A percentile compares a stretch with the other conserved stretches of the same genome.
Conservation (phyloP, 352 stramenopile genomes). For the Globisporangium paroecandrum region DNA sequence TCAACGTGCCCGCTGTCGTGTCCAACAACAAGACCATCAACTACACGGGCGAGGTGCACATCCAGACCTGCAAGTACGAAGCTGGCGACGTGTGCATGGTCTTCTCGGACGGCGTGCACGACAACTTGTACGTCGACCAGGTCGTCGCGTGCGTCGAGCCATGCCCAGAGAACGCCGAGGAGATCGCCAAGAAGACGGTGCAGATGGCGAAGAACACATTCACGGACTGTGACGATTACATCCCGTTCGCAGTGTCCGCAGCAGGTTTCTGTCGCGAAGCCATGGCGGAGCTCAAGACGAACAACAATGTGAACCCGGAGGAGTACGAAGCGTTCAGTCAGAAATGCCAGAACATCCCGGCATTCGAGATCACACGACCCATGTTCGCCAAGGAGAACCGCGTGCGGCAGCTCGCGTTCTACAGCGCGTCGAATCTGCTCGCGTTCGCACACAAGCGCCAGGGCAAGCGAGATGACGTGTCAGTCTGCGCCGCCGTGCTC, state of each 20-base stretch:
- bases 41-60: slow-evolving; percentile 63
- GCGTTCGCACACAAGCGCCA: slow-evolving; percentile 87
- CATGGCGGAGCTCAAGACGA: slow-evolving; percentile 72
- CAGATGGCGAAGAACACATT: slow-evolving; percentile 71
- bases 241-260: slow-evolving; percentile 82
- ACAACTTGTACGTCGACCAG: slow-evolving; percentile 86
- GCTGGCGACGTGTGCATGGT: slow-evolving; percentile 73
- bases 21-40: slow-evolving; percentile 85
- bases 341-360: slow-evolving; percentile 74
- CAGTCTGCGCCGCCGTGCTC: slow-evolving; percentile 80
- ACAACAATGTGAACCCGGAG: slow-evolving; percentile 49
- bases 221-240: slow-evolving; percentile 55
- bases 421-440: slow-evolving; percentile 86
- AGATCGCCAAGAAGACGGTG: slow-evolving; percentile 75
- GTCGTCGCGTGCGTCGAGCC: slow-evolving; percentile 60
- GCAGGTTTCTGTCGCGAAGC: slow-evolving; percentile 78
- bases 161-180: slow-evolving; percentile 45
- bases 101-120: slow-evolving; percentile 86
- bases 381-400: slow-evolving; percentile 81
- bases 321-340: slow-evolving; percentile 69
- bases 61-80: slow-evolving; percentile 75
- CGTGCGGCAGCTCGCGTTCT: slow-evolving; percentile 83
- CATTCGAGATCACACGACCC: slow-evolving; percentile 48
- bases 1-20: slow-evolving; percentile 86
- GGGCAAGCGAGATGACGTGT: slow-evolving; percentile 86